These are phyloP conservation scores for Conticribra guillardii DNA, from an alignment of 108 stramenopile genomes.

Conservation along the genomic window DNA sequence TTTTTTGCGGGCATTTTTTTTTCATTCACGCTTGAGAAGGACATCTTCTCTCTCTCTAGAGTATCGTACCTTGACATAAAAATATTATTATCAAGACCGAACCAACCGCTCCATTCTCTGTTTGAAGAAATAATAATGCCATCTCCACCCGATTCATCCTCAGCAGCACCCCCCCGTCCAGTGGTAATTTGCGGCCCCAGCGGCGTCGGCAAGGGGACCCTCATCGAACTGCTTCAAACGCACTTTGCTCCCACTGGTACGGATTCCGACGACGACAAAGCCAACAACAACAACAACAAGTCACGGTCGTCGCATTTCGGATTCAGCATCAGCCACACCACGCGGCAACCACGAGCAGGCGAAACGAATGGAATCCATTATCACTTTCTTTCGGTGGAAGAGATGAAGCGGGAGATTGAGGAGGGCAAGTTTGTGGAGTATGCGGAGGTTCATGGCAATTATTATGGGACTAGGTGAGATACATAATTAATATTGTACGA, in stretches of 20 bases:
- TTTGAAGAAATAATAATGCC: no score
- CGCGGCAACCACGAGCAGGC: constrained; percentile 87
- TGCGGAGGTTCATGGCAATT: constrained; percentile 95
- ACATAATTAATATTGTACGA: no score
- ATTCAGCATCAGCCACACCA: constrained; percentile 95
- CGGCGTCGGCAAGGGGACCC: constrained; percentile 56
- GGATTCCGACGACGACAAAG: neutral
- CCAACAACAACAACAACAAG: neutral
- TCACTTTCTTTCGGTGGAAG: constrained; percentile 86
- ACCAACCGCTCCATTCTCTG: no score
- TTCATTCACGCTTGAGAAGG: no score
- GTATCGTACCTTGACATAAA: no score
- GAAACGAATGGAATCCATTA: constrained; percentile 92
- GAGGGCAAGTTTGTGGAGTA: constrained; percentile 86
- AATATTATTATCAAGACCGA: no score
- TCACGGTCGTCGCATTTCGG: constrained; percentile 10
- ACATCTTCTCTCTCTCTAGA: no score
- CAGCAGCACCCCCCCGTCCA: constrained; percentile 7
- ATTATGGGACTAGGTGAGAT: constrained; percentile 87
- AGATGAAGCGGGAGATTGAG: constrained; percentile 86
- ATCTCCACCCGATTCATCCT: neutral
- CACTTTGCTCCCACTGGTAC: constrained; percentile 40
- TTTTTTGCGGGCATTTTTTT: no score
- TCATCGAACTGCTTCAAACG: constrained; percentile 79
- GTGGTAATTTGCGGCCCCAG: constrained; percentile 19